These are phyloP conservation scores for Metarhizium humberi DNA, from an alignment of 2,329 filamentous ascomycete genomes.

Conservation along the genomic window DNA sequence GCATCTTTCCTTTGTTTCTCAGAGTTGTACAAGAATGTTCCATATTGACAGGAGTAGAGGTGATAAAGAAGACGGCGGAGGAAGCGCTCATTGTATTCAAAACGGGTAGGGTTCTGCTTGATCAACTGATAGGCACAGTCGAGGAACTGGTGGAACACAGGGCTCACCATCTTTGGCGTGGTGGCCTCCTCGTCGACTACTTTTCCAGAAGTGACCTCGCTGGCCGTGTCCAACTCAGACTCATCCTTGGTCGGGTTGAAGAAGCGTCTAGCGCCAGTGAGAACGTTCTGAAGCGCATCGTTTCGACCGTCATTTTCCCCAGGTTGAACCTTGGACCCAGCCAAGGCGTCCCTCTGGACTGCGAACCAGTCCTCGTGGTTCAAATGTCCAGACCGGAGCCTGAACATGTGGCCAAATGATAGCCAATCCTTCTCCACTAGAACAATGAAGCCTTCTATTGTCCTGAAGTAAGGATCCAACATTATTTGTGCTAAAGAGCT, in stretches of 20 bases:
- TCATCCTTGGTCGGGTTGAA: constrained; percentile 59
- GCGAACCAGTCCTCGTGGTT: constrained; percentile 92
- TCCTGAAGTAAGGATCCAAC: constrained; percentile 91
- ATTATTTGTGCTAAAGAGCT: constrained; percentile 87
- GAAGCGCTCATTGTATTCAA: constrained; percentile 95
- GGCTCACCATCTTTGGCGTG: constrained; percentile 81
- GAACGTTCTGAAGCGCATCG: constrained; percentile 77
- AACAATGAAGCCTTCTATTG: constrained; percentile 87
- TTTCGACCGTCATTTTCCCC: constrained; percentile 51
- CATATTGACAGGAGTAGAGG: constrained; percentile 91
- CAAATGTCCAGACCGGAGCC: constrained; percentile 78
- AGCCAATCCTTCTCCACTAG: constrained; percentile 97
- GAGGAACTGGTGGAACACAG: constrained; percentile 95
- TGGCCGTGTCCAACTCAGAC: constrained; percentile 48
- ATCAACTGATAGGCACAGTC: constrained; percentile 89
- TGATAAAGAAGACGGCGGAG: constrained; percentile 84
- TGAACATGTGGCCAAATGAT: constrained; percentile 96
- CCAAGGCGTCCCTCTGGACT: constrained; percentile 72
- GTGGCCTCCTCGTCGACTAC: constrained; percentile 56
- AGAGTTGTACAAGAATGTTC: constrained; percentile 91
- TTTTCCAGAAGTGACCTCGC: constrained; percentile 29
- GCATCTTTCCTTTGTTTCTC: constrained; percentile 78
- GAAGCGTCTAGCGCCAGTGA: constrained; percentile 85
- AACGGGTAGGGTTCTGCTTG: constrained; percentile 75
- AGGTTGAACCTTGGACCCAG: constrained; percentile 51